Evolutionary conservation across 73 alveolate species (phyloP).

Genomic region (Breviolum minutum): DNA sequence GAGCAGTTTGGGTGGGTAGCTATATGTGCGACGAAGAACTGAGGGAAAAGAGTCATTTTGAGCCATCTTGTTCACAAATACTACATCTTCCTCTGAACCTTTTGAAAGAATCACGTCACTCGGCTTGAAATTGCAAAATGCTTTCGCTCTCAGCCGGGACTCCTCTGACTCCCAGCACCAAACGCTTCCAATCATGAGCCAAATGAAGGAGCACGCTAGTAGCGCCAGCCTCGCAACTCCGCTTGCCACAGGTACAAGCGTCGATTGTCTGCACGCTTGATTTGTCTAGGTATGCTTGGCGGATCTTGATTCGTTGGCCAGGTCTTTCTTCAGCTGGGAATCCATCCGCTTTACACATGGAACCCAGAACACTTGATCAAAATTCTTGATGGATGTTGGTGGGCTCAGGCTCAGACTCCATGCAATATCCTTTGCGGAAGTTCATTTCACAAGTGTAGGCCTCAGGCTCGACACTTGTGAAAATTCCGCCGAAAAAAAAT

Average conservation of each 20-base stretch:
- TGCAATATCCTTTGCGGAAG: conserved; percentile 46
- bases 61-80: too few relatives aligned
- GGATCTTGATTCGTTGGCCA: too few relatives aligned
- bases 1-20: not conserved
- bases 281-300: too few relatives aligned
- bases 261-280: too few relatives aligned
- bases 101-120: not conserved
- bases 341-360: too few relatives aligned
- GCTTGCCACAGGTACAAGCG: too few relatives aligned
- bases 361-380: too few relatives aligned
- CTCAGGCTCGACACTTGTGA: not conserved
- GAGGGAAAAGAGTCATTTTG: too few relatives aligned
- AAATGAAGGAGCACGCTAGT: conserved; percentile 32
- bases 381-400: too few relatives aligned
- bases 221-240: conserved; percentile 35
- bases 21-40: too few relatives aligned
- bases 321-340: too few relatives aligned
- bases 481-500: too few relatives aligned
- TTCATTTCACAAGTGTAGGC: conserved; percentile 21
- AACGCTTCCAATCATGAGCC: conserved; percentile 82
- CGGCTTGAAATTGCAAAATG: not conserved
- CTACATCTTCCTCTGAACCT: not conserved
- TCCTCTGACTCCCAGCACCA: conserved; percentile 94
- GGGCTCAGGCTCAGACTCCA: not conserved
- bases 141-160: not conserved